Conservation (phyloP, 1,284 basidiomycete genomes). For the Thecaphora frezii region DNA sequence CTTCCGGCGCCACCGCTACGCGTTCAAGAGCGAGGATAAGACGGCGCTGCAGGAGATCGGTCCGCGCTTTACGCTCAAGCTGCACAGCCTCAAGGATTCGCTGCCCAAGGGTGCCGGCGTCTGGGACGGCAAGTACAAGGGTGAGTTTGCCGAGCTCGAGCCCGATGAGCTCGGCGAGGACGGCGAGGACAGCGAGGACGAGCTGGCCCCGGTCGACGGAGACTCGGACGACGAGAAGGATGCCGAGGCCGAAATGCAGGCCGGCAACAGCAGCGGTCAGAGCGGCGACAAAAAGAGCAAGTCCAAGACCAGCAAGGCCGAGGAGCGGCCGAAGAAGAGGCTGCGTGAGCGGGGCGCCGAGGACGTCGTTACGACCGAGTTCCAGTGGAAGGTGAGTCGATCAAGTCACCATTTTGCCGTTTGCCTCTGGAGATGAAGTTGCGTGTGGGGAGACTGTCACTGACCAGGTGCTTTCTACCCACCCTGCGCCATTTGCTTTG, state of each 20-base stretch:
- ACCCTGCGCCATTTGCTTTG: no score
- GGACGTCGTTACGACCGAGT: conserved; percentile 40
- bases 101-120: conserved; percentile 67
- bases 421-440: no score
- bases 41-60: conserved; percentile 97
- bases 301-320: neutral
- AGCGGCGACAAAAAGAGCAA: neutral
- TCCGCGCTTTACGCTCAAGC: conserved; percentile 91
- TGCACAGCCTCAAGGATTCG: conserved; percentile 84
- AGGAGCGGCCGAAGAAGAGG: conserved; percentile 3
- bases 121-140: conserved; percentile 67
- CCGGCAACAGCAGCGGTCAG: neutral
- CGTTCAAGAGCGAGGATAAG: conserved; percentile 76
- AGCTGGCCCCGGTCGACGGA: conserved; percentile 1
- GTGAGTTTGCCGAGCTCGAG: conserved; percentile 37
- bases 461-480: no score
- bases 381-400: conserved; percentile 52
- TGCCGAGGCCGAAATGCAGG: neutral
- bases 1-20: conserved; percentile 93
- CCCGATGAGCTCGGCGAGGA: conserved; percentile 38
- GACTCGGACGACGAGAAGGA: neutral
- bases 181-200: conserved; percentile 5
- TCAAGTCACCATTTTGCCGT: no score
- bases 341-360: conserved; percentile 38
- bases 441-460: no score